phyloP scores from a whole-genome alignment of 2,329 filamentous ascomycete species.

The Colletotrichum sp. region DNA sequence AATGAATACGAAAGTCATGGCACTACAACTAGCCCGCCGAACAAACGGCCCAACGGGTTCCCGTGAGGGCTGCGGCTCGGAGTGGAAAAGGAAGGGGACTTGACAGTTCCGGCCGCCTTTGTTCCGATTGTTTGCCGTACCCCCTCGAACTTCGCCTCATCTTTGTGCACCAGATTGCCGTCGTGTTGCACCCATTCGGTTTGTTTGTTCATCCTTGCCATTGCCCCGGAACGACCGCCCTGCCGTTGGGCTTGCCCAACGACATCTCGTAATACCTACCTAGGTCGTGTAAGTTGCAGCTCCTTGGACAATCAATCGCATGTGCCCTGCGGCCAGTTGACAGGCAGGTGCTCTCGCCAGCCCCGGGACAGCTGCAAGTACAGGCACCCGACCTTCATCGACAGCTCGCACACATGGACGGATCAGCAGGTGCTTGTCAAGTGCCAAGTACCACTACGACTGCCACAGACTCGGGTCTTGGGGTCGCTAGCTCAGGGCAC shows the following conservation, averaged over 20 bases:
- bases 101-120: background rate
- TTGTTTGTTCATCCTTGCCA: slow-evolving; percentile 3
- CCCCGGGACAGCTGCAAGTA: background rate
- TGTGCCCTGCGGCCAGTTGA: background rate
- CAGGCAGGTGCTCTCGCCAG: background rate
- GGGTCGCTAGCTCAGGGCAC: background rate
- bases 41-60: background rate
- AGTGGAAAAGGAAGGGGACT: background rate
- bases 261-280: background rate
- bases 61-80: background rate
- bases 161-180: background rate
- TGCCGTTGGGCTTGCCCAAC: background rate
- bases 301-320: background rate
- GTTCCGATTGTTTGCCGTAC: background rate
- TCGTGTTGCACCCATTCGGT: background rate
- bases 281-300: background rate
- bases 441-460: background rate
- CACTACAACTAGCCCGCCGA: background rate
- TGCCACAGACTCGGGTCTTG: background rate
- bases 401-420: background rate
- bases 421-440: background rate
- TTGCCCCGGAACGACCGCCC: background rate
- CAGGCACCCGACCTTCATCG: background rate
- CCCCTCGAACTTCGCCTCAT: background rate
- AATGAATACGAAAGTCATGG: background rate